Evolutionary conservation across 352 stramenopile genomes (phyloP), one percentile per base, ranked within the genome.

Genomic region (Thraustochytrium sp.): DNA sequence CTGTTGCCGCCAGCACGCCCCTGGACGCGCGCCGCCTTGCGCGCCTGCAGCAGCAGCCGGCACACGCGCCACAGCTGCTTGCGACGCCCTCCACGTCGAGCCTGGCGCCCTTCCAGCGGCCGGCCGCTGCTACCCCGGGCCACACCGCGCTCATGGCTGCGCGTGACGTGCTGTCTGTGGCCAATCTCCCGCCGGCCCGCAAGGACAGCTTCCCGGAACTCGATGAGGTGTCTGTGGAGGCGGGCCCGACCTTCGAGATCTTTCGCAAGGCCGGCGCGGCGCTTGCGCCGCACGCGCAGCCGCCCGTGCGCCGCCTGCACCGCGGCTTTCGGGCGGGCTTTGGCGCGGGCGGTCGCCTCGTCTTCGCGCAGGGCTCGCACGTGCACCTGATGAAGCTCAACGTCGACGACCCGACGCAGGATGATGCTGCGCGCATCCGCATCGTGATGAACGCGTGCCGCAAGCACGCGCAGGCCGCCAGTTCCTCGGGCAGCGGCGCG

Each of bases 331-430:
- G 68, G 3, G 68, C 40, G 48, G 76, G 68, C 51, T 80, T 42
- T 42, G 68, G 68, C 26, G 21, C 68, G 5, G 31, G 42, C 51
- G 68, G 68, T 0, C 42, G 26, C 18, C 34, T 68, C 31, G 68
- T 64, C n/a, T 46, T 64, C 23, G 21, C 68, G 8, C 5, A 55
- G 21, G 68, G 68, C 51, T 23, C 48, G 9, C 9, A 21, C 23
- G n/a, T 80, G 4, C 68, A 44, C 3, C 40, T 72, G 11, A 55
- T 64, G 31, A 80, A 72, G 68, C 34, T 80, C 8, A 72, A 65
- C 34, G 68, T 80, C 13, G 68, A 51, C 51, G 68, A 44, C 38
- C 31, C 31, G 18, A 46, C 68, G n/a, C 31, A 23, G 37, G n/a
- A 11, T 34, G 68, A 80, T 1, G 34, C 8, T 3, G 21, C 42